A percentile compares a stretch with the other conserved stretches of the same genome.
Conservation (phyloP, 2,329 filamentous ascomycete species). For the Beauveria asiatica region DNA sequence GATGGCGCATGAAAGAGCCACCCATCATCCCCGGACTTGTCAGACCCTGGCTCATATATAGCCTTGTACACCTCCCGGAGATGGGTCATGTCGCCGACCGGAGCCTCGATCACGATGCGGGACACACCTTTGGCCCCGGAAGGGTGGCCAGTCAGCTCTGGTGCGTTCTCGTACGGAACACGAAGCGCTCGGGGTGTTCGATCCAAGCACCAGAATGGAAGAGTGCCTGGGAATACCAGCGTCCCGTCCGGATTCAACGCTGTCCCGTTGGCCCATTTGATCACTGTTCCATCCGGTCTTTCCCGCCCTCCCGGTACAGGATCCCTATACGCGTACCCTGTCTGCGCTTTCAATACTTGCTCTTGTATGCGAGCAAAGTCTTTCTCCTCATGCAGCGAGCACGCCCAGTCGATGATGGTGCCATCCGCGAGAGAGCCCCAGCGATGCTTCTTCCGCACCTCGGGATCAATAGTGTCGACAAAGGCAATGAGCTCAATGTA, state of each 20-base stretch:
- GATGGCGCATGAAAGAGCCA: slow-evolving; percentile 15
- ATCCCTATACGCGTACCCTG: slow-evolving; percentile 36
- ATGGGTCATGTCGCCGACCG: slow-evolving; percentile 13
- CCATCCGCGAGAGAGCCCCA: slow-evolving; percentile 48
- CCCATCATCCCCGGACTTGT: neutral
- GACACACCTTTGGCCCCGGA: slow-evolving; percentile 43
- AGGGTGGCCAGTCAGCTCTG: slow-evolving; percentile 33
- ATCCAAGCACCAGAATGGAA: slow-evolving; percentile 62
- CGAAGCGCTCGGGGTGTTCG: slow-evolving; percentile 46
- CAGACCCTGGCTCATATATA: slow-evolving; percentile 16
- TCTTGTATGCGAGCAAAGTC: slow-evolving; percentile 31
- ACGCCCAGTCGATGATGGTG: slow-evolving; percentile 51
- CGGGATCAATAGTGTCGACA: slow-evolving; percentile 33
- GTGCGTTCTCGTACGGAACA: slow-evolving; percentile 35
- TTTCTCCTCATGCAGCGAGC: slow-evolving; percentile 33
- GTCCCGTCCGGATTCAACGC: slow-evolving; percentile 20
- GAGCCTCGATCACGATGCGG: slow-evolving; percentile 30
- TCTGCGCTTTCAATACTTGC: slow-evolving; percentile 23
- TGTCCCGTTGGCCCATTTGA: slow-evolving; percentile 52
- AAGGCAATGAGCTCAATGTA: slow-evolving; percentile 63
- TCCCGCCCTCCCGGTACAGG: slow-evolving; percentile 45
- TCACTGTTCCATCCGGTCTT: slow-evolving; percentile 43
- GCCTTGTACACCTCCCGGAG: slow-evolving; percentile 21
- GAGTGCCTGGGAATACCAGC: slow-evolving; percentile 33
- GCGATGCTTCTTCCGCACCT: slow-evolving; percentile 39